Conservation (phyloP, 768 basidiomycete species). For the Lentinula detonsa region DNA sequence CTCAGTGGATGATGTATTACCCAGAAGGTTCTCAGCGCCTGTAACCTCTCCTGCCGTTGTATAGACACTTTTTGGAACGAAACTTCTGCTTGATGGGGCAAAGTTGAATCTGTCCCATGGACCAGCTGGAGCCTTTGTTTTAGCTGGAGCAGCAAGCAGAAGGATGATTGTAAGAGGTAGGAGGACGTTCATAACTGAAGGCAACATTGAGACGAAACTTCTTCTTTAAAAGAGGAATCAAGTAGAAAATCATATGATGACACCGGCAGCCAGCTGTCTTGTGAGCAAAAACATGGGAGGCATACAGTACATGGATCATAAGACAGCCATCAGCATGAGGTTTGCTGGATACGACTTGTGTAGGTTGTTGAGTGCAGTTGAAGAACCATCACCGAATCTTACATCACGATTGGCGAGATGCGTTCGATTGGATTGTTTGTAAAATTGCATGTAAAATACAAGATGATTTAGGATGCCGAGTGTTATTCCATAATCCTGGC, state of each 20-base stretch:
- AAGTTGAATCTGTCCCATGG: constrained; percentile 40
- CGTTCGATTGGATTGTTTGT: no score
- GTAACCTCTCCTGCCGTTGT: constrained; percentile 20
- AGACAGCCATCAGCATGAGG: neutral
- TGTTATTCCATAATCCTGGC: no score
- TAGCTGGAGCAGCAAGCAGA: neutral
- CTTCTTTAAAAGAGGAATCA: neutral
- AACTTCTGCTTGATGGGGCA: constrained; percentile 26
- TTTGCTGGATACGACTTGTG: no score
- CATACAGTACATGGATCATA: neutral
- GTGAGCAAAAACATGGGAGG: neutral
- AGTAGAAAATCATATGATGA: neutral
- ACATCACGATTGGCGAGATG: no score
- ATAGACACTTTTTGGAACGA: constrained; percentile 24
- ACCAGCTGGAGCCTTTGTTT: constrained; percentile 27
- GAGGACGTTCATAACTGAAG: neutral
- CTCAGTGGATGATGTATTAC: constrained; percentile 1
- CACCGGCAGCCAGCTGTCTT: neutral
- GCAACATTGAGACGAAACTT: neutral
- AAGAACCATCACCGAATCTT: no score
- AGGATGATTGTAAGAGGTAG: neutral
- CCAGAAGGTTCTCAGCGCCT: constrained; percentile 20
- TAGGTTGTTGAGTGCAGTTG: no score
- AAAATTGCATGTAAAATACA: no score
- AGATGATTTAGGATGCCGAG: no score